Conservation (phyloP, 306 rosid species). For the Cicer yamashitae region DNA sequence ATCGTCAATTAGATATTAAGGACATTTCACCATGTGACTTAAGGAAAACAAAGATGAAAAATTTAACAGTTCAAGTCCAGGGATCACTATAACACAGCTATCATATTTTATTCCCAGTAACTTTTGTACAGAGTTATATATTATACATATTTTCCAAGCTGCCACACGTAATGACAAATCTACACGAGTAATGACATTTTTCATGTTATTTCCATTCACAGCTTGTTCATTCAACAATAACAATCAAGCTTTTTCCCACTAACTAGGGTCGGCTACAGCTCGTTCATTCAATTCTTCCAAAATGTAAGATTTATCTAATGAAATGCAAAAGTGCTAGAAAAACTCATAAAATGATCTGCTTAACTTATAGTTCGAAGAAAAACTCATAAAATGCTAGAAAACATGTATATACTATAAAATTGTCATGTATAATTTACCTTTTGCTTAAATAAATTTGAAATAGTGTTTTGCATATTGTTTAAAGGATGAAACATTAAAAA, state of each 20-base stretch:
- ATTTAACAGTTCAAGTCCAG: neutral
- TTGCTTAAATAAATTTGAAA: neutral
- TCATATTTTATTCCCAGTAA: neutral
- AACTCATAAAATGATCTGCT: neutral
- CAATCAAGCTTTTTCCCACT: no score
- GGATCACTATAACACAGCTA: neutral
- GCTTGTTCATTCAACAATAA: no score
- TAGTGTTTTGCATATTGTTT: neutral
- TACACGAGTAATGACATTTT: no score
- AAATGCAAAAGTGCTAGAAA: conserved; percentile 1
- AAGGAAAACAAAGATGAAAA: conserved; percentile 8
- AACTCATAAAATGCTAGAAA: conserved; percentile 1
- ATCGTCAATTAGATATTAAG: neutral
- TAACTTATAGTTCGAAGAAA: neutral
- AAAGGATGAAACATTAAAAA: no score
- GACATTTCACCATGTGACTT: neutral
- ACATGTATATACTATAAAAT: neutral
- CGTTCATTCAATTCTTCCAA: neutral
- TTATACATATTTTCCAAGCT: neutral
- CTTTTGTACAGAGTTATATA: conserved; percentile 1
- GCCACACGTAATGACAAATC: no score
- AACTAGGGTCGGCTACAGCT: no score
- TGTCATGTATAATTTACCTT: neutral
- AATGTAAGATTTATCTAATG: neutral
- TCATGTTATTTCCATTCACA: no score